phyloP scores from a whole-genome alignment of 805 yeast species.

The Suhomyces kilbournensis region DNA sequence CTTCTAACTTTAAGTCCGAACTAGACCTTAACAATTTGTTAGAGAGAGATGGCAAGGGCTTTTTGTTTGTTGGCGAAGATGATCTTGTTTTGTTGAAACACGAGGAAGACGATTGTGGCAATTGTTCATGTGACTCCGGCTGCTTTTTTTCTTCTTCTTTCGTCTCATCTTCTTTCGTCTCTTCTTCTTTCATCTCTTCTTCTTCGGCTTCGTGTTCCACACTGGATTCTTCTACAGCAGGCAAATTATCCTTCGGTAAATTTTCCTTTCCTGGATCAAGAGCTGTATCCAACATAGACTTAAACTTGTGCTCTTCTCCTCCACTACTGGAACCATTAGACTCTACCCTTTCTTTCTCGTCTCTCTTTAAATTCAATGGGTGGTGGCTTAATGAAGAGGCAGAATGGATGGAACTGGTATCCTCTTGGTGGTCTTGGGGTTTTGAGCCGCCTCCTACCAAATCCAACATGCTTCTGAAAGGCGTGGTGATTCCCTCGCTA shows the following conservation, averaged over 20 bases:
- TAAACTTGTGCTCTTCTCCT: not conserved
- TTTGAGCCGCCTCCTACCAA: conserved; percentile 11
- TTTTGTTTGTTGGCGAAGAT: conserved; percentile 1
- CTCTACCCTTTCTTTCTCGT: not conserved
- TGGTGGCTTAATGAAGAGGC: conserved; percentile 21
- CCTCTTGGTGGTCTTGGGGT: not conserved
- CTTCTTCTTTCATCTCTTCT: not conserved
- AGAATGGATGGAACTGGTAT: conserved; percentile 20
- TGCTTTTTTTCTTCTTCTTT: not conserved
- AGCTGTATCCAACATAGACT: conserved; percentile 6
- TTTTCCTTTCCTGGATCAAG: not conserved
- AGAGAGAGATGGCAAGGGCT: conserved; percentile 5
- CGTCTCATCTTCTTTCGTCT: not conserved
- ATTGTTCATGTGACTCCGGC: not conserved
- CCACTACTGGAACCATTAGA: not conserved
- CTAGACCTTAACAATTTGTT: conserved; percentile 6
- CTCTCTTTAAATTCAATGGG: conserved; percentile 18
- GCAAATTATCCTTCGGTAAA: conserved; percentile 1
- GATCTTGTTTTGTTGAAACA: not conserved
- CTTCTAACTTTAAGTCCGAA: conserved; percentile 18
- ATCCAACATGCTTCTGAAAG: conserved; percentile 41
- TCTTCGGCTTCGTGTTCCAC: not conserved
- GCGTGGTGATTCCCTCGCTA: conserved; percentile 20
- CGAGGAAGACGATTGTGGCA: not conserved
- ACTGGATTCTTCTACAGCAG: conserved; percentile 4